Conservation (phyloP, 768 basidiomycete species). For the Panaeolus cyanescens region DNA sequence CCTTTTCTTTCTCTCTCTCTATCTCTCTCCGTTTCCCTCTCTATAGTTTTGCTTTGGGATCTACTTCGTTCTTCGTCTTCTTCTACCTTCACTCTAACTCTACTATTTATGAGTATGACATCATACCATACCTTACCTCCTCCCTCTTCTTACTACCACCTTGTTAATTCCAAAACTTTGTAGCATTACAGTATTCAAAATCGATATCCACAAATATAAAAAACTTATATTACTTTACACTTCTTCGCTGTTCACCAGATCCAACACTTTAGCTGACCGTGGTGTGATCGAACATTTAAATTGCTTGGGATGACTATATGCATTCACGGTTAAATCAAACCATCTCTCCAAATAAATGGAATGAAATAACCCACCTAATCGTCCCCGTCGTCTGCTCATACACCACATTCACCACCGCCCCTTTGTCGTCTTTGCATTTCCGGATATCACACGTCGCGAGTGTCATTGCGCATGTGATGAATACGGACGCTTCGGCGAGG, state of each 20-base stretch:
- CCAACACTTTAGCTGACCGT: slow-evolving; percentile 37
- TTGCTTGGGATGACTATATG: slow-evolving; percentile 36
- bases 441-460: slow-evolving; percentile 44
- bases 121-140: background rate
- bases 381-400: slow-evolving; percentile 41
- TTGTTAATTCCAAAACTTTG: slow-evolving; percentile 17
- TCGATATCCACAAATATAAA: background rate
- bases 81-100: background rate
- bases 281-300: slow-evolving; percentile 40
- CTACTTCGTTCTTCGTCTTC: slow-evolving; percentile 4
- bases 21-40: slow-evolving; percentile 5
- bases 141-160: background rate
- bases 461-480: slow-evolving; percentile 39
- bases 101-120: slow-evolving; percentile 1
- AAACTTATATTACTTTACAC: background rate
- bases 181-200: slow-evolving; percentile 14
- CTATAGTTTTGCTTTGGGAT: slow-evolving; percentile 9
- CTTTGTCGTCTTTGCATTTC: slow-evolving; percentile 24
- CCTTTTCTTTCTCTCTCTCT: background rate
- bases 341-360: background rate
- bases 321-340: too few relatives aligned
- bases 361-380: background rate
- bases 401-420: slow-evolving; percentile 32
- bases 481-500: slow-evolving; percentile 45
- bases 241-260: slow-evolving; percentile 34